phyloP scores from a whole-genome alignment of 257 asterid genomes.

The Scutellaria minor region DNA sequence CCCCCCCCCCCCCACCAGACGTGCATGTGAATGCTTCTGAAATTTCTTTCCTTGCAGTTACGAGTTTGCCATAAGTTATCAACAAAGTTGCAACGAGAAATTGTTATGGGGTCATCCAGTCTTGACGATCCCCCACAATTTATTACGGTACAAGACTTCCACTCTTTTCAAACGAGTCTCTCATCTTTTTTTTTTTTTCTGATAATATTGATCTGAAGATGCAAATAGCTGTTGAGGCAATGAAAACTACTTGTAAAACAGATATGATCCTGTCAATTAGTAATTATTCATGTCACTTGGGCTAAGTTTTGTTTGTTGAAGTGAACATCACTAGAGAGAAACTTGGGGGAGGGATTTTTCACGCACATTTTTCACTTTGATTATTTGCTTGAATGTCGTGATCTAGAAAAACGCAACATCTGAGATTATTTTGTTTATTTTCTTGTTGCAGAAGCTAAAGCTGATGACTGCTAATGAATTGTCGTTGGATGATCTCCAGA shows the following conservation, averaged over 20 bases:
- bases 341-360: neutral
- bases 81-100: slow-evolving; percentile 80
- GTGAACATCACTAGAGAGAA: slow-evolving; percentile 9
- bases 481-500: slow-evolving; percentile 88
- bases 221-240: neutral
- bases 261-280: neutral
- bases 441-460: slow-evolving; percentile 81
- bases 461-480: slow-evolving; percentile 70
- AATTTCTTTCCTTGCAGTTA: slow-evolving; percentile 55
- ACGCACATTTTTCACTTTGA: neutral
- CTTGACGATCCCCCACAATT: slow-evolving; percentile 95
- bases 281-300: slow-evolving; percentile 19
- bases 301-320: slow-evolving; percentile 21
- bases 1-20: neutral
- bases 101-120: slow-evolving; percentile 94
- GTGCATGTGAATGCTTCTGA: neutral
- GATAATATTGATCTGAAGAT: slow-evolving; percentile 9
- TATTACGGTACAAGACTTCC: slow-evolving; percentile 68
- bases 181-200: slow-evolving; percentile 26
- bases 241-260: neutral
- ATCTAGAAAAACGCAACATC: neutral
- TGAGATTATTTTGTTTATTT: slow-evolving; percentile 20
- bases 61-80: slow-evolving; percentile 95
- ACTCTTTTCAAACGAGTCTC: slow-evolving; percentile 24
- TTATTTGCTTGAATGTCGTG: slow-evolving; percentile 10